phyloP scores from a whole-genome alignment of 805 yeast genomes.

The Dipodascus geniculatus region DNA sequence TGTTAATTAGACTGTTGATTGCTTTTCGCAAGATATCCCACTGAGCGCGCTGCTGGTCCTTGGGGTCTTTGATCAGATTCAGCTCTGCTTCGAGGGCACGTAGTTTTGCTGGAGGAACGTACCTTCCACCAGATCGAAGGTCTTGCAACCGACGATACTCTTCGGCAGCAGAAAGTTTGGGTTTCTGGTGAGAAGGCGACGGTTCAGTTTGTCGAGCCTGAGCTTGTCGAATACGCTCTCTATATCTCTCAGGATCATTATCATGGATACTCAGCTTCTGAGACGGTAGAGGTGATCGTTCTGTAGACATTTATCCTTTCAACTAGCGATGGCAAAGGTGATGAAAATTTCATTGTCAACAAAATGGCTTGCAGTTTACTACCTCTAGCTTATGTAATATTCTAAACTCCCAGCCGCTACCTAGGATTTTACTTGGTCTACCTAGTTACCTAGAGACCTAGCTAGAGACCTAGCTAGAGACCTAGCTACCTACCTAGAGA shows the following conservation, averaged over 20 bases:
- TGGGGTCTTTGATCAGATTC: slow-evolving; percentile 21
- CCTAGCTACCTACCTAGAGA: too few relatives aligned
- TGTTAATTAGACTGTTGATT: slow-evolving; percentile 39
- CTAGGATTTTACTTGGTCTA: too few relatives aligned
- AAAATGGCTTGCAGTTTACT: too few relatives aligned
- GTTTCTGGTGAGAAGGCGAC: slow-evolving; percentile 9
- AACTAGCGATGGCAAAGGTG: neutral
- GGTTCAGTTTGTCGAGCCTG: slow-evolving; percentile 7
- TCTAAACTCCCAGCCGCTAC: neutral
- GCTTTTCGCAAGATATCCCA: slow-evolving; percentile 45
- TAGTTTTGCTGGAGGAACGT: slow-evolving; percentile 44
- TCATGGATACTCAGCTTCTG: slow-evolving; percentile 10
- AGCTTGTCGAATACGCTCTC: slow-evolving; percentile 15
- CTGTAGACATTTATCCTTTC: neutral
- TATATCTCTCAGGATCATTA: slow-evolving; percentile 17
- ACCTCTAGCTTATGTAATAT: neutral
- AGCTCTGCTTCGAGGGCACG: slow-evolving; percentile 31
- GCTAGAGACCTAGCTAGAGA: too few relatives aligned
- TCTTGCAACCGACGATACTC: slow-evolving; percentile 30
- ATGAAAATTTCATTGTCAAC: too few relatives aligned
- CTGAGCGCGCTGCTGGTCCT: slow-evolving; percentile 37
- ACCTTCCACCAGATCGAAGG: slow-evolving; percentile 34
- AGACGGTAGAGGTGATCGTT: slow-evolving; percentile 7
- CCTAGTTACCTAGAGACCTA: too few relatives aligned
- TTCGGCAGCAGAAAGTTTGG: slow-evolving; percentile 20